These are phyloP conservation scores for Basidiobolus meristosporus DNA, from an alignment of 371 early-diverging fungal species.

Conservation along the genomic window DNA sequence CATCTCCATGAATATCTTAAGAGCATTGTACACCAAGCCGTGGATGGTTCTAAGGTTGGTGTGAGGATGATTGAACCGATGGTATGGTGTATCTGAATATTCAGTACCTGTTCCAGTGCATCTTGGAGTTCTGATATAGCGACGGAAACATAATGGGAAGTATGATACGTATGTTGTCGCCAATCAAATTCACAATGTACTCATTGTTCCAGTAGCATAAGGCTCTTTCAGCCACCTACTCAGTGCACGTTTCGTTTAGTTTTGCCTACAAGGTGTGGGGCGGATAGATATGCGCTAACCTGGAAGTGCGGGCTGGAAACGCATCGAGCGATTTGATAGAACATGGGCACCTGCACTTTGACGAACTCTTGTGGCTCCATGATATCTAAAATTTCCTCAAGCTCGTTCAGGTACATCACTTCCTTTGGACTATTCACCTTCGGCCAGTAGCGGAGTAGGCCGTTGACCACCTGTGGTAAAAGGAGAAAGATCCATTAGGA, in stretches of 20 bases:
- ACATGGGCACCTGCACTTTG: conserved; percentile 71
- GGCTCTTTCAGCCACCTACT: conserved; percentile 83
- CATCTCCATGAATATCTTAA: conserved; percentile 81
- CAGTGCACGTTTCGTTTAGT: no score
- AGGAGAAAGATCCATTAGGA: not conserved
- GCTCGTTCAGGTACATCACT: conserved; percentile 91
- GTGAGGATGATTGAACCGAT: not conserved
- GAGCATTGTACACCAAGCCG: conserved; percentile 79
- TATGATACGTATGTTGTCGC: conserved; percentile 70
- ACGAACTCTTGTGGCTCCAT: conserved; percentile 74
- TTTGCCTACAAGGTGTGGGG: no score
- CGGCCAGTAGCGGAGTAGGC: conserved; percentile 88
- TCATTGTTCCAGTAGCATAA: conserved; percentile 94
- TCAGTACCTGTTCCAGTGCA: conserved; percentile 85
- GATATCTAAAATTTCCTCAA: conserved; percentile 90
- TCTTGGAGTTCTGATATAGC: conserved; percentile 74
- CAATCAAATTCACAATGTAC: conserved; percentile 79
- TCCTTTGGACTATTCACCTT: conserved; percentile 95
- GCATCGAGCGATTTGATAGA: conserved; percentile 75
- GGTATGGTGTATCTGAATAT: not conserved
- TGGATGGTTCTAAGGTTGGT: conserved; percentile 55
- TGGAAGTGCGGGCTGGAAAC: conserved; percentile 93
- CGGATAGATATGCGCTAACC: conserved; percentile 21
- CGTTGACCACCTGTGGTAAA: conserved; percentile 45
- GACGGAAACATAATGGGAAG: conserved; percentile 86